Base-by-base conservation (phyloP, 1,139 yeast genomes). In the Blastobotrys capitulatus region DNA sequence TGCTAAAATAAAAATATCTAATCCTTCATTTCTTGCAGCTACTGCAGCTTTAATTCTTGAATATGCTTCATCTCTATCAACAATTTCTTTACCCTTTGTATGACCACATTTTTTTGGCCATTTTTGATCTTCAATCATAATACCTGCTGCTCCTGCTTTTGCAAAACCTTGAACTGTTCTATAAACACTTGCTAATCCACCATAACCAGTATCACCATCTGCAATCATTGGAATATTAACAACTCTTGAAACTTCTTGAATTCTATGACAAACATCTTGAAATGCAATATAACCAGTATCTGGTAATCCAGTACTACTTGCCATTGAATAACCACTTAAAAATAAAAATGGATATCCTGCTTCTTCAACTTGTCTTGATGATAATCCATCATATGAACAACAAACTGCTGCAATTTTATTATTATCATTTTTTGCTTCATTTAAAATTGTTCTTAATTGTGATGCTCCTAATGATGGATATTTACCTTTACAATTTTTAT, bases 21-120 rank as follows among this genome's bases (percentile, higher is more conserved):
- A 42, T 16, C 54, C 54, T 12, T 39, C 31, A 19, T 50, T 39
- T 27, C 55, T 42, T 15, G 53, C 53, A 4, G 40, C 52, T 38
- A 51, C 52, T 13, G 54, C 54, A 8, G 55, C 55, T 25, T 43
- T 40, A 15, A 52, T 41, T 7, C 55, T 47, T 31, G 52, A 48
- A 19, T 38, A 50, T 10, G 53, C 53, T 36, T 52, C 55, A 7
- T 51, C 49, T 9, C 54, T 45, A 16, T 42, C 48, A 8, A 52
- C 55, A n/a, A 52, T 50, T 32, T 50, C 44, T 39, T 52, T 52
- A 31, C 55, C 55, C 18, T 40, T 41, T n/a, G 54, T 50, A 37
- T 52, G 55, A 19, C 55, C 55, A 37, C 55, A 52, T 26, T 51
- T 46, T 41, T 52, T 52, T 39, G 53, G 53, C 55, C 53, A 52